Conservation (phyloP, 208 protist genomes). For the Crithidia thermophila region DNA sequence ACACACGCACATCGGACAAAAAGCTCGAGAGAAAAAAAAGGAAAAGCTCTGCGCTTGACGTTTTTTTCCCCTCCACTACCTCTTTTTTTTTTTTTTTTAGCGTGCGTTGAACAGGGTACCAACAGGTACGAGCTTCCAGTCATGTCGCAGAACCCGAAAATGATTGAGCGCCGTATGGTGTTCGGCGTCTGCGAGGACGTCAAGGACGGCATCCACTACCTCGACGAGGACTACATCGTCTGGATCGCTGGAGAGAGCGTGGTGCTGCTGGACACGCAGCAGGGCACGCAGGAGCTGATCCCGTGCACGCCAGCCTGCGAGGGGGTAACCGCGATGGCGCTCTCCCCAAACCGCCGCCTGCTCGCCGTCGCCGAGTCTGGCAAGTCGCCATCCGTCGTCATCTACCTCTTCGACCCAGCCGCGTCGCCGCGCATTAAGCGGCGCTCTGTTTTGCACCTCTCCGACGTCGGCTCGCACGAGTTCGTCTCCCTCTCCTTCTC, state of each 20-base stretch:
- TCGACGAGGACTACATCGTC: slow-evolving; percentile 93
- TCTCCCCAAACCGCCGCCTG: slow-evolving; percentile 91
- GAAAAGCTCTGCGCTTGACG: background rate
- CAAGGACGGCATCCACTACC: slow-evolving; percentile 92
- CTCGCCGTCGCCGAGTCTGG: slow-evolving; percentile 94
- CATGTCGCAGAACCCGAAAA: slow-evolving; percentile 65
- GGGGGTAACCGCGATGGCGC: slow-evolving; percentile 89
- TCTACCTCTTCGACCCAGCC: slow-evolving; percentile 91
- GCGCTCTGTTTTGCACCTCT: slow-evolving; percentile 83
- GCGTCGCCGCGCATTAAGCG: slow-evolving; percentile 80
- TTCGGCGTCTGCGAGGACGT: slow-evolving; percentile 95
- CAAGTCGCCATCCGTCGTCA: slow-evolving; percentile 78
- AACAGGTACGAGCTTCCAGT: slow-evolving; percentile 6
- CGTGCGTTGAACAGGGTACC: background rate
- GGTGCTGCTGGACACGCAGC: slow-evolving; percentile 92
- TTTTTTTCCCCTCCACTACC: background rate
- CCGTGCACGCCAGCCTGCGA: slow-evolving; percentile 85
- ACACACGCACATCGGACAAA: background rate
- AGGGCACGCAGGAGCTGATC: slow-evolving; percentile 92
- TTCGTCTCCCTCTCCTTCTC: slow-evolving; percentile 94
- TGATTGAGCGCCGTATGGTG: slow-evolving; percentile 89
- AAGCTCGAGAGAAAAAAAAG: background rate
- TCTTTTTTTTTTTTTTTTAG: slow-evolving; percentile 9
- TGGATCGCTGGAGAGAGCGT: slow-evolving; percentile 94
- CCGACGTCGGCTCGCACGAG: slow-evolving; percentile 82